A percentile compares a stretch with the other conserved stretches of the same genome.
Evolutionary conservation across 179 eudicot genomes (phyloP).

Genomic region (Beta macrorhiza): DNA sequence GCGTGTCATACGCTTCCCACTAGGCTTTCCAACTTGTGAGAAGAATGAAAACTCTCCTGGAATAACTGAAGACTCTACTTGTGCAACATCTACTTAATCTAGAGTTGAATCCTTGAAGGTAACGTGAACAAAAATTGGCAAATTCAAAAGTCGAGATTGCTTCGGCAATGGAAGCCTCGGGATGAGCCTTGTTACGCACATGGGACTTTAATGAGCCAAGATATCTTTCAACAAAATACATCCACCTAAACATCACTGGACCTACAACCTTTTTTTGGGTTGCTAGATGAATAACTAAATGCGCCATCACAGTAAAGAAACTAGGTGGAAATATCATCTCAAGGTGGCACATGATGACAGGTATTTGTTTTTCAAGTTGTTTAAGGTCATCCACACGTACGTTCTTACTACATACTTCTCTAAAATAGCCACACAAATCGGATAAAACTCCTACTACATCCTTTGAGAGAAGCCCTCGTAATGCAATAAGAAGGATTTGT

Average conservation of each 20-base stretch:
- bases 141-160: neutral
- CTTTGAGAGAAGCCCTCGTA: too few species aligned
- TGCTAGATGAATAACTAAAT: neutral
- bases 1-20: neutral
- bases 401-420: neutral
- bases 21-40: neutral
- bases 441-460: neutral
- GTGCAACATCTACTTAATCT: neutral
- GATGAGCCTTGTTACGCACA: neutral
- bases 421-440: neutral
- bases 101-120: neutral
- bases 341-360: neutral
- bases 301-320: neutral
- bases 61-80: neutral
- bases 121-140: neutral
- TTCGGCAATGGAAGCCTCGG: slow-evolving; percentile 1
- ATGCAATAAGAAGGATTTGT: too few species aligned
- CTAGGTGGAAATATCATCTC: neutral
- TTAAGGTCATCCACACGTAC: neutral
- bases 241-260: neutral
- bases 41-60: neutral
- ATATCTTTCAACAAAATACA: neutral
- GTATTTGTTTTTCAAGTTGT: neutral
- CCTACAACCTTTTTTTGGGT: neutral
- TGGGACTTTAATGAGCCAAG: slow-evolving; percentile 1